A percentile compares a stretch with the other conserved stretches of the same genome.
Conservation (phyloP, 495 filamentous ascomycete genomes). For the Daldinia bambusicola region DNA sequence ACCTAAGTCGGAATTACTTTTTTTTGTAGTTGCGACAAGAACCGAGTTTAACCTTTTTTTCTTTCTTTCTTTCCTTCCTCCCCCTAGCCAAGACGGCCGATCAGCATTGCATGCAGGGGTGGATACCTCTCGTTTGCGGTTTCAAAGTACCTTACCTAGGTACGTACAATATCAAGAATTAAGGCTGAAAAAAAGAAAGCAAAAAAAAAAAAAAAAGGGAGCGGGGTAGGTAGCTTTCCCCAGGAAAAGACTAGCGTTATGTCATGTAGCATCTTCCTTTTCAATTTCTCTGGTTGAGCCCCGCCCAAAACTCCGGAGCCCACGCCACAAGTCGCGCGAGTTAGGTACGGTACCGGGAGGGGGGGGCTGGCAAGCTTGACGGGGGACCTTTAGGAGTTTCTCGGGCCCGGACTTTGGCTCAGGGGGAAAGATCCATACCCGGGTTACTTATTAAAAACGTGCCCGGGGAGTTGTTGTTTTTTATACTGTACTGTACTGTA, state of each 20-base stretch:
- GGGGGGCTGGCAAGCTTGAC: too few relatives aligned
- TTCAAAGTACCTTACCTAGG: background rate
- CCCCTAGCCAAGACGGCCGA: conserved; percentile 24
- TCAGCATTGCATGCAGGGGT: conserved; percentile 31
- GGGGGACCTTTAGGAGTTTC: background rate
- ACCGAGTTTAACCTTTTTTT: conserved; percentile 4
- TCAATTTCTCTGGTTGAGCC: background rate
- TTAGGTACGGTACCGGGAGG: background rate
- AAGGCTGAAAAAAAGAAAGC: conserved; percentile 25
- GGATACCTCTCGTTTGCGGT: background rate
- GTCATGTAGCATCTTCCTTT: background rate
- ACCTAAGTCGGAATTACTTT: background rate
- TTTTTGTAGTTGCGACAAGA: conserved; percentile 12
- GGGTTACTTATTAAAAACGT: too few relatives aligned
- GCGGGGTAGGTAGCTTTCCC: conserved; percentile 26
- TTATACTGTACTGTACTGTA: too few relatives aligned
- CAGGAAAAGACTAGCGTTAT: background rate
- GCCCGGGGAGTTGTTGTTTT: too few relatives aligned
- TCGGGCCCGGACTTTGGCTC: background rate
- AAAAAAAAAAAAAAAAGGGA: background rate
- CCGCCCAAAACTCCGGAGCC: conserved; percentile 6
- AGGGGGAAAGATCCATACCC: too few relatives aligned
- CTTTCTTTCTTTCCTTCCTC: too few relatives aligned
- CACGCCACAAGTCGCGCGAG: background rate
- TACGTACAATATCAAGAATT: background rate